Evolutionary conservation across 345 rosid genomes (phyloP), one percentile per base, ranked within the genome.

Genomic region (Isatis tinctoria): DNA sequence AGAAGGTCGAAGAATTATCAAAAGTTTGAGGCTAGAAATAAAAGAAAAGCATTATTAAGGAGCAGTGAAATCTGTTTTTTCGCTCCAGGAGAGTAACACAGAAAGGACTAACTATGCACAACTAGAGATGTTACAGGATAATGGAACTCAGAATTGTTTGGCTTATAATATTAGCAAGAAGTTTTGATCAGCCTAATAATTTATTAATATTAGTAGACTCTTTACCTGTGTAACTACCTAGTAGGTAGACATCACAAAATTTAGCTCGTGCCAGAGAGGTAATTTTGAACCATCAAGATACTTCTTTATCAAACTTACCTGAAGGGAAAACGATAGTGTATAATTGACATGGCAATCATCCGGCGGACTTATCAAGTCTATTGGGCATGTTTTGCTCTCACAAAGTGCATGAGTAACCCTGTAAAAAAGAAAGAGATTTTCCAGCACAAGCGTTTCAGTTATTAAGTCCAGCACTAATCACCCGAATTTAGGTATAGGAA

Each of bases 321-420:
- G 97, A 76, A 95, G 86, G 36, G 99, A 90, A 84, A 90, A 95
- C 18, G 97, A 85, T 59, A 95, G 79, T 14, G 97, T 91, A 76
- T 87, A 90, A 74, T 95, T 95, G 74, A 90, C 96, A 88, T 92
- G 97, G 82, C 99, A 95, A 79, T 95, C 99, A 82, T 95, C 99
- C 36, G 97, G 99, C 61, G 97, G 99, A 81, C 86, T 88, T 68
- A 90, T 86, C 80, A 95, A 85, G 83, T 95, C 97, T 48, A 79
- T 77, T 36, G 99, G 99, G 76, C 99, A 95, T 80, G 87, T 75
- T 71, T 84, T 86, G 65, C 86, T 91, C 73, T 78, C 85, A 77
- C 99, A 95, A 62, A 91, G 88, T 61, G 92, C 69, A 39, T 81
- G 71, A 16, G 97, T 90, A 75, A 92, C 88, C 83, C 99, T 95